These are phyloP conservation scores for Prorocentrum cordatum DNA, from an alignment of 169 alveolate genomes.

Conservation along the genomic window DNA sequence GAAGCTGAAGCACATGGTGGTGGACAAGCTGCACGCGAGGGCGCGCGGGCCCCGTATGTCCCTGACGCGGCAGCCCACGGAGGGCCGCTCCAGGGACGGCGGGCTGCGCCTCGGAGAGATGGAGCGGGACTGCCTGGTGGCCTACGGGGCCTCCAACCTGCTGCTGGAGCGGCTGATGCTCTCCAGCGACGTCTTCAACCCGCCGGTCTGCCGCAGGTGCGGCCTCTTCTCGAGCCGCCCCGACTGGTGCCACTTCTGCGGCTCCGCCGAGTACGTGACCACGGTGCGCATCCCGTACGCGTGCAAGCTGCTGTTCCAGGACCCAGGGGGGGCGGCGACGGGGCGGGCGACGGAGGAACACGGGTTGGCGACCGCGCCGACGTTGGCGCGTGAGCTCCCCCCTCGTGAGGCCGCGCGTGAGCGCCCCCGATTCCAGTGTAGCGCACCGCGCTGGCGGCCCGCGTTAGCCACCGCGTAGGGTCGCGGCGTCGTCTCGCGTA, in stretches of 20 bases:
- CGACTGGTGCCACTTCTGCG: slow-evolving; percentile 90
- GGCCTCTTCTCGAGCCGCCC: slow-evolving; percentile 91
- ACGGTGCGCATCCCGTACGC: slow-evolving; percentile 88
- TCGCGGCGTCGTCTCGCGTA: too few species aligned
- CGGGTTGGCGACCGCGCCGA: too few species aligned
- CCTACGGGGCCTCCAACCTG: slow-evolving; percentile 92
- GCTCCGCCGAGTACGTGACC: slow-evolving; percentile 77
- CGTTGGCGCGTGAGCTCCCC: too few species aligned
- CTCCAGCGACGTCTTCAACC: slow-evolving; percentile 93
- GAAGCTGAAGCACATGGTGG: slow-evolving; percentile 99
- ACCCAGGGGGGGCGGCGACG: too few species aligned
- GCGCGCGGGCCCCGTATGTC: slow-evolving; percentile 97
- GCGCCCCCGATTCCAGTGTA: too few species aligned
- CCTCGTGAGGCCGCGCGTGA: too few species aligned
- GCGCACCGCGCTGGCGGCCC: too few species aligned
- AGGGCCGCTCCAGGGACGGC: slow-evolving; percentile 99
- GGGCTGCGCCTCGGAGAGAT: slow-evolving; percentile 99
- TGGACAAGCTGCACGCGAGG: slow-evolving; percentile 93
- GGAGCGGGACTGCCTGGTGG: slow-evolving; percentile 99
- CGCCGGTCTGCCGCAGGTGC: slow-evolving; percentile 87
- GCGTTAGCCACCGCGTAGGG: too few species aligned
- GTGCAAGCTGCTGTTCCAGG: slow-evolving; percentile 82
- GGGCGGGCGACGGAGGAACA: background rate
- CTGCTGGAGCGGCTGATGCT: slow-evolving; percentile 95
- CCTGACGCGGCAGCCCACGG: slow-evolving; percentile 99